Evolutionary conservation across 2,329 filamentous ascomycete species (phyloP), one percentile per base, ranked within the genome.

Genomic region (Coccinonectria pachysandricola): DNA sequence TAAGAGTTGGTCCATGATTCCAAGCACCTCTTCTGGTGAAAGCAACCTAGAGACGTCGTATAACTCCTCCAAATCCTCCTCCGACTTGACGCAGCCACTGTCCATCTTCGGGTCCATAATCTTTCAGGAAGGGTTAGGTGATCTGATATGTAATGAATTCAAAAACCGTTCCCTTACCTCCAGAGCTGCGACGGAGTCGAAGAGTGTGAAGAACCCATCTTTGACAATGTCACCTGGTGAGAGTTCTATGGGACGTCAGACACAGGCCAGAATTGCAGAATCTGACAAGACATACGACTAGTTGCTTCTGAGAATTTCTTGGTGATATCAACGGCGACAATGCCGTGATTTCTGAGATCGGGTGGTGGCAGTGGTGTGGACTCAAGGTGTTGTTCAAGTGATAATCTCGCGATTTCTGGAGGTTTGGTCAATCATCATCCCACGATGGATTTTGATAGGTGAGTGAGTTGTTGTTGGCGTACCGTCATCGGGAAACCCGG

Each of bases 61-160:
- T 26, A 81, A 70, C 37, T 88, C 79, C 33, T 93, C 83, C 17
- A 88, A 70, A n/a, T 76, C 75, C 46, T 94, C 84, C 15, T 78
- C 81, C 6, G 79, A 73, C 12, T 74, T 68, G 6, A 92, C 64
- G 39, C 79, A 86, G 15, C 91, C 91, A 49, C 85, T 95, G 55
- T 98, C 91, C 91, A 98, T 98, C 58, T 96, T 98, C 1, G 83
- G 78, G 49, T 98, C 91, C 84, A 95, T 95, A 44, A 98, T 94
- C 91, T 98, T 46, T 4, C n/a, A 14, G 11, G 5, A 23, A 16
- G 15, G 5, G 15, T 40, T 18, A 39, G n/a, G n/a, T n/a, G n/a
- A n/a, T n/a, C n/a, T n/a, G n/a, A n/a, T n/a, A n/a, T n/a, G n/a
- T n/a, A n/a, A n/a, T n/a, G n/a, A n/a, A n/a, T n/a, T n/a, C n/a